A percentile compares a stretch with the other conserved stretches of the same genome.
These are phyloP conservation scores for Cerioporus squamosus DNA, from an alignment of 1,284 basidiomycete species.

Conservation along the genomic window DNA sequence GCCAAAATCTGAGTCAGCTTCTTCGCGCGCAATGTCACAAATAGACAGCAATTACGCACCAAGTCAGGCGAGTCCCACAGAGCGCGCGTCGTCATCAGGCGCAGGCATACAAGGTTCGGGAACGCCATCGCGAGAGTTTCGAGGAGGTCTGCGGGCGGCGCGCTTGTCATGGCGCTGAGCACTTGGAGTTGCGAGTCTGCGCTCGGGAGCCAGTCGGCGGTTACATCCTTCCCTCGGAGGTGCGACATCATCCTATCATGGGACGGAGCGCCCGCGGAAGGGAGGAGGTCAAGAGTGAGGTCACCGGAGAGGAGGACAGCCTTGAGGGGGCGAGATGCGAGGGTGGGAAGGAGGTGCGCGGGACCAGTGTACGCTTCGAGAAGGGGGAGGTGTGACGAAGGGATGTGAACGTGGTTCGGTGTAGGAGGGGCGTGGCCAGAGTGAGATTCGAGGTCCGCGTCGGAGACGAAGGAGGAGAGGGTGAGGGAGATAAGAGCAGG, in stretches of 20 bases:
- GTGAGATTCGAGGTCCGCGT: slow-evolving; percentile 19
- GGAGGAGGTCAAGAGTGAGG: slow-evolving; percentile 56
- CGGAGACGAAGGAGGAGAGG: slow-evolving; percentile 21
- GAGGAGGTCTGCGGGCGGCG: slow-evolving; percentile 37
- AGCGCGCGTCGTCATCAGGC: slow-evolving; percentile 39
- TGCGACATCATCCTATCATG: slow-evolving; percentile 39
- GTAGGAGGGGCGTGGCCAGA: slow-evolving; percentile 14
- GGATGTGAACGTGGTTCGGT: slow-evolving; percentile 28
- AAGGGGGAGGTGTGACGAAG: slow-evolving; percentile 45
- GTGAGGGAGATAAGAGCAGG: slow-evolving; percentile 27
- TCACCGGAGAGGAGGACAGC: slow-evolving; percentile 64
- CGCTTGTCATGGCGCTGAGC: slow-evolving; percentile 41
- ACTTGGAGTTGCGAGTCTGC: slow-evolving; percentile 28
- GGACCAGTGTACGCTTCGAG: slow-evolving; percentile 66
- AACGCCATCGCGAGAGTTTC: slow-evolving; percentile 38
- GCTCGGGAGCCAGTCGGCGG: slow-evolving; percentile 4
- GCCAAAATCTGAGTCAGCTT: slow-evolving; percentile 16
- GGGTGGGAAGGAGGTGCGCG: slow-evolving; percentile 54
- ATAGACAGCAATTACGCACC: slow-evolving; percentile 29
- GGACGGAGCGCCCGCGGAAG: slow-evolving; percentile 49
- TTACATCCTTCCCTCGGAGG: slow-evolving; percentile 5
- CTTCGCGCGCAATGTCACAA: neutral
- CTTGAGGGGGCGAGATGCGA: slow-evolving; percentile 66
- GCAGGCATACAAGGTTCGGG: slow-evolving; percentile 38
- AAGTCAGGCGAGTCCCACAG: slow-evolving; percentile 38